Conservation (phyloP, 768 basidiomycete genomes). For the Boletus tomentosulus region DNA sequence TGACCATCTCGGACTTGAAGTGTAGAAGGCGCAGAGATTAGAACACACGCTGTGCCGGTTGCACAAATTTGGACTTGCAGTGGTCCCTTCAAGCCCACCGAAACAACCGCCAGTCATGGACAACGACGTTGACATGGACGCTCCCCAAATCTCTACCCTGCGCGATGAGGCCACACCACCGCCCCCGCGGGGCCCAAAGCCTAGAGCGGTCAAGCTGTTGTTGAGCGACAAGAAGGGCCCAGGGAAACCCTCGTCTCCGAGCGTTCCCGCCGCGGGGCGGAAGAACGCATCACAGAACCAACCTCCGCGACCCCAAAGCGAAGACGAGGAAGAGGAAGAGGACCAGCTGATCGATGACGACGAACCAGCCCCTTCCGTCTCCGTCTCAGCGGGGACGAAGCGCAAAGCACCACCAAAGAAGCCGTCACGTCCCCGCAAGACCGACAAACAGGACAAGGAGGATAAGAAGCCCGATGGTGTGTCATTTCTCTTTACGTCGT, state of each 20-base stretch:
- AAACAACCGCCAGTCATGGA: conserved; percentile 24
- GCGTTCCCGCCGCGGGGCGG: conserved; percentile 16
- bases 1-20: conserved; percentile 1
- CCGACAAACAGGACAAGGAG: conserved; percentile 42
- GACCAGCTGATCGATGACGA: conserved; percentile 80
- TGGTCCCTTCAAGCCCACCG: not conserved
- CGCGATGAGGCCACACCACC: conserved; percentile 71
- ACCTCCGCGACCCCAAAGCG: conserved; percentile 22
- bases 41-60: not conserved
- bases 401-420: conserved; percentile 47
- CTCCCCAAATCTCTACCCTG: conserved; percentile 78
- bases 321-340: conserved; percentile 65
- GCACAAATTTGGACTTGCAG: not conserved
- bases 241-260: conserved; percentile 33
- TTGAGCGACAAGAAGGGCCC: conserved; percentile 42
- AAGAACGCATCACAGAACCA: conserved; percentile 19
- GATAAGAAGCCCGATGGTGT: conserved; percentile 45
- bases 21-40: not conserved
- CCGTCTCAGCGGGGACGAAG: conserved; percentile 41
- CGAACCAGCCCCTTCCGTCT: conserved; percentile 28
- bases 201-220: conserved; percentile 46
- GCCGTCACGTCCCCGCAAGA: conserved; percentile 50
- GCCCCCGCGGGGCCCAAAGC: conserved; percentile 40
- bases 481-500: conserved; percentile 25
- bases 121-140: conserved; percentile 63